Percentiles rank a stretch among this genome's conserved stretches.
phyloP scores from a whole-genome alignment of 2,329 filamentous ascomycete species.

The Zymoseptoria pseudotritici region DNA sequence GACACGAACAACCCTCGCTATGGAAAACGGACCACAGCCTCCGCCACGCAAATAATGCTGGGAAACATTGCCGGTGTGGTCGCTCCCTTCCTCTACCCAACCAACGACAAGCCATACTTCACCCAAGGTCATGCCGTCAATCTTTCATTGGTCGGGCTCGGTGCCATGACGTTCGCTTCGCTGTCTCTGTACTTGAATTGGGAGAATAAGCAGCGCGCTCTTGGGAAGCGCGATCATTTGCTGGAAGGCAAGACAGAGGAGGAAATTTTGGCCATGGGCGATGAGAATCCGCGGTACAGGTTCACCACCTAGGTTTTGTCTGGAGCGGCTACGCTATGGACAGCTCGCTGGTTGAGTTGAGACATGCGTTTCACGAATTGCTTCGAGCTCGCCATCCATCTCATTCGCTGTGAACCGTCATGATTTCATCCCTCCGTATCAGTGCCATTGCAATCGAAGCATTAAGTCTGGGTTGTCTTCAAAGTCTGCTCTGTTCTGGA shows the following conservation, averaged over 20 bases:
- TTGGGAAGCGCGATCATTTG: slow-evolving; percentile 35
- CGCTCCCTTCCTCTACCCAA: slow-evolving; percentile 36
- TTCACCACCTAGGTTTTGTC: slow-evolving; percentile 29
- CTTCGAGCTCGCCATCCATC: background rate
- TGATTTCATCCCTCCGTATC: background rate
- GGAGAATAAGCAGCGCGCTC: slow-evolving; percentile 32
- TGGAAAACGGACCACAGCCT: slow-evolving; percentile 26
- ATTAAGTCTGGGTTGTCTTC: background rate
- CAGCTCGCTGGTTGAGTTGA: background rate
- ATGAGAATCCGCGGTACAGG: slow-evolving; percentile 39
- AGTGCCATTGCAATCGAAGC: background rate
- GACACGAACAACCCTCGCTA: slow-evolving; percentile 26
- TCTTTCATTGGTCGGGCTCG: slow-evolving; percentile 42
- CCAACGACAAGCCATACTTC: slow-evolving; percentile 39
- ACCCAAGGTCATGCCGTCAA: slow-evolving; percentile 47
- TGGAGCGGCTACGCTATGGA: background rate
- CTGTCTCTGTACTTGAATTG: slow-evolving; percentile 32
- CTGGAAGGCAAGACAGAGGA: slow-evolving; percentile 36
- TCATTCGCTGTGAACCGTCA: background rate
- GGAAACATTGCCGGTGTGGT: slow-evolving; percentile 8
- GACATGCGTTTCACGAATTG: background rate
- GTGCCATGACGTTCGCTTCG: slow-evolving; percentile 30
- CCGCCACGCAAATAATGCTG: slow-evolving; percentile 8
- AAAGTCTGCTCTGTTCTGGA: background rate
- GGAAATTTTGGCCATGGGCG: slow-evolving; percentile 39